Base-by-base conservation (phyloP, 441 rosid species). In the Erysimum cheiri region DNA sequence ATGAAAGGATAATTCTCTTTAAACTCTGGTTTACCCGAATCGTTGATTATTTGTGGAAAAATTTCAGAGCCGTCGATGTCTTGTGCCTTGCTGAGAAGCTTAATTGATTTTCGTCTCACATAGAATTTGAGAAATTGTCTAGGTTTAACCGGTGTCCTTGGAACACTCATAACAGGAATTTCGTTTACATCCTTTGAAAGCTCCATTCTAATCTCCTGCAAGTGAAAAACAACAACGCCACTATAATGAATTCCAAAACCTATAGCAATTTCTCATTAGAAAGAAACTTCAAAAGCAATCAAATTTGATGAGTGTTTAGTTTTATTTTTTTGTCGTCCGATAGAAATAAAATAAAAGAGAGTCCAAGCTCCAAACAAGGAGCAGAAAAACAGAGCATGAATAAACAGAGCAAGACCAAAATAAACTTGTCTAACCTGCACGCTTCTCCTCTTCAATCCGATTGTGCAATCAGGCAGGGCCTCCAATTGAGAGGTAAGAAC, bases 91-190 rank as follows among this genome's bases (percentile, higher is more conserved):
- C 12, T 50, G 12, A 19, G 4, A 47, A 17, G 17, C 9, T 58
- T 58, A 1, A 33, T 4, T 14, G 15, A 6, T n/a, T 60, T 73
- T 1, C 73, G 52, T 22, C 69, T 55, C 29, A 28, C 69, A 10
- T 74, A 74, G 1, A 43, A 12, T n/a, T 29, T 74, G 1, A 17
- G 5, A 39, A 29, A 0, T 4, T 35, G 56, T 13, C 5, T 29
- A 17, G 58, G 69, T 14, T 67, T 68, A 28, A 37, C 0, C 0
- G 64, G 53, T 44, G 78, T 61, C 0, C 8, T 31, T 2, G 22
- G 50, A 67, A 44, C 36, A 11, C 11, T n/a, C 15, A 36, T 12
- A 8, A 24, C 15, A 19, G 3, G 4, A 62, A 3, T 4, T 33
- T 35, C 11, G 8, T 37, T 33, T 3, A 5, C 3, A 26, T 55